phyloP scores from a whole-genome alignment of 2,329 filamentous ascomycete genomes.

The Calonectria crousiana region DNA sequence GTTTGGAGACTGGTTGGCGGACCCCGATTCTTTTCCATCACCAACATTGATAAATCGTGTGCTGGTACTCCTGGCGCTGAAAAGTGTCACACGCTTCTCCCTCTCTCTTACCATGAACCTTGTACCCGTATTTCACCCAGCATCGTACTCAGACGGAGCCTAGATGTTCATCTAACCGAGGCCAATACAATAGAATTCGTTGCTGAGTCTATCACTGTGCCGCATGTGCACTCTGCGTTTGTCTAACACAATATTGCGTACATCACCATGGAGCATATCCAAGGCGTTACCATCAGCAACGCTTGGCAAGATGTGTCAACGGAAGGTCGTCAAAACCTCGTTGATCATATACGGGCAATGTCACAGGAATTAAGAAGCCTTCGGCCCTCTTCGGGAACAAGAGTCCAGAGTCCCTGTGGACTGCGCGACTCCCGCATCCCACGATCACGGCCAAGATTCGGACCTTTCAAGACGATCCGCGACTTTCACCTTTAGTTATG shows the following conservation, averaged over 20 bases:
- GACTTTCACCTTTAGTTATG: slow-evolving; percentile 51
- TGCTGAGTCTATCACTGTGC: slow-evolving; percentile 39
- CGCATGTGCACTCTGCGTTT: slow-evolving; percentile 47
- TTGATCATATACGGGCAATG: slow-evolving; percentile 38
- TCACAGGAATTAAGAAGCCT: slow-evolving; percentile 41
- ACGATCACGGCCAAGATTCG: slow-evolving; percentile 34
- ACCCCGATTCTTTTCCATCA: too few species aligned
- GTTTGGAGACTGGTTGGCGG: too few species aligned
- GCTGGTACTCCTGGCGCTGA: too few species aligned
- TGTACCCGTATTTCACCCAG: slow-evolving; percentile 41
- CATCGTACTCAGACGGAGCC: slow-evolving; percentile 40
- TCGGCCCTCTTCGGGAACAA: slow-evolving; percentile 32
- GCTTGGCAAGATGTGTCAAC: slow-evolving; percentile 30
- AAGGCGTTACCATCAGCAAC: slow-evolving; percentile 34
- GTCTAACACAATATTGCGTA: slow-evolving; percentile 52
- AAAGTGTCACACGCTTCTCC: too few species aligned
- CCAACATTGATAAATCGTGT: too few species aligned
- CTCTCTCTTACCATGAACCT: too few species aligned
- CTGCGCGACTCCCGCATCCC: slow-evolving; percentile 45
- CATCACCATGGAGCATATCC: slow-evolving; percentile 59
- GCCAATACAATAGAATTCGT: slow-evolving; percentile 38
- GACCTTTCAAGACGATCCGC: slow-evolving; percentile 47
- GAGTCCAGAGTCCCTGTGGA: slow-evolving; percentile 43
- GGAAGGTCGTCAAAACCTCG: slow-evolving; percentile 25
- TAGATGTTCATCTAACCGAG: slow-evolving; percentile 36